These are phyloP conservation scores for Cryphonectria parasitica DNA, from an alignment of 2,329 filamentous ascomycete genomes.

Conservation along the genomic window DNA sequence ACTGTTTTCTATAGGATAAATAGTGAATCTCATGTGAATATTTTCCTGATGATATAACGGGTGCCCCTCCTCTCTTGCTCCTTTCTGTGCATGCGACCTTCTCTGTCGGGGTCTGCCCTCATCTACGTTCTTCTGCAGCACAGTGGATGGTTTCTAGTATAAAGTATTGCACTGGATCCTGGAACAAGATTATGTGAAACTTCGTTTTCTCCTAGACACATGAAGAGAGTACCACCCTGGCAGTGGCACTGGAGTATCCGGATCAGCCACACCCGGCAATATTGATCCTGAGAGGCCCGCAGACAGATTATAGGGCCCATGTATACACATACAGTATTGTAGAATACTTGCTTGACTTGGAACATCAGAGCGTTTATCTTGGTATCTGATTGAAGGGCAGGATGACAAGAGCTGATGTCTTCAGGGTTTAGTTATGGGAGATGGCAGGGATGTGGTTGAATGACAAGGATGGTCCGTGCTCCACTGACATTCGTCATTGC, in stretches of 20 bases:
- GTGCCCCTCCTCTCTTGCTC: background rate
- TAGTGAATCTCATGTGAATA: background rate
- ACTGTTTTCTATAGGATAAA: constrained; percentile 4
- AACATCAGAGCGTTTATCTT: background rate
- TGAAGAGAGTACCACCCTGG: too few species aligned
- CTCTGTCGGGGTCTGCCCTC: background rate
- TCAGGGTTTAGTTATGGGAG: background rate
- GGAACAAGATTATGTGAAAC: background rate
- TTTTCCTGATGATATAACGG: background rate
- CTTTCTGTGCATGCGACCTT: background rate
- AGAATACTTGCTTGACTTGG: background rate
- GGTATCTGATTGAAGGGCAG: background rate
- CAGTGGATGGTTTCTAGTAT: background rate
- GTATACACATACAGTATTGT: too few species aligned
- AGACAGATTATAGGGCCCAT: background rate
- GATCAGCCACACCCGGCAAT: background rate
- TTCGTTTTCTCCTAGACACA: background rate
- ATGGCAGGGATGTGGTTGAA: constrained; percentile 3
- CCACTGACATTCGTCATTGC: constrained; percentile 12
- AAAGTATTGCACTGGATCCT: background rate
- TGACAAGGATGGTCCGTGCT: constrained; percentile 10
- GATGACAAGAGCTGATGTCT: background rate
- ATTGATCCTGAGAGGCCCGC: too few species aligned
- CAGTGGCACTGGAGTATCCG: background rate
- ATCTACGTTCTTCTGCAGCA: background rate